Base-by-base conservation (phyloP, 2,329 filamentous ascomycete species). In the Ustulina deusta region DNA sequence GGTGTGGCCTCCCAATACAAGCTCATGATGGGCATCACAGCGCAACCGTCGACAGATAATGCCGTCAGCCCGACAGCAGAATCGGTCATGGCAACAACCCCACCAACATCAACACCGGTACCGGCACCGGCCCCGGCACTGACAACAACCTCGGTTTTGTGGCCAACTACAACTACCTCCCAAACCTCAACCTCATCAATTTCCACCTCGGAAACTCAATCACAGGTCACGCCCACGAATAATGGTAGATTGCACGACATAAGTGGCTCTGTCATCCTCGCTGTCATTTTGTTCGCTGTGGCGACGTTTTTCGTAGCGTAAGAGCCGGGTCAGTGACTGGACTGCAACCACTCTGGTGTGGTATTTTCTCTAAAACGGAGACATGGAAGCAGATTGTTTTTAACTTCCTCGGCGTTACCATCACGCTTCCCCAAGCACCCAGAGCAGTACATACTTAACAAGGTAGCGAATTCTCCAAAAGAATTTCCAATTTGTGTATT, bases 1-100 rank as follows among this genome's bases (percentile, higher is more conserved):
- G 63, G 63, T 2, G 63, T 78, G 1, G 72, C 70, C 3, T 66
- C 70, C 4, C 56, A 69, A 34, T 78, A 78, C 27, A 70, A 68
- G n/a, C 66, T 71, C 3, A 74, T 76, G n/a, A 77, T 72, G 80
- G 71, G 65, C 2, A 68, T 73, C 36, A 59, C 63, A 15, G 22
- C 48, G 20, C 62, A 27, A 51, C 59, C 63, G 3, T 44, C 55
- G 25, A 66, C 69, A 3, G 62, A 32, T 13, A 55, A 56, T n/a
- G 38, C 57, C 1, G 59, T 51, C n/a, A 63, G 54, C 9, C 9
- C 56, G 20, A 66, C 66, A 11, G 40, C 27, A 22, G 13, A 22
- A 15, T 13, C 27, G 7, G 13, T 9, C 9, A 42, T 17, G 34
- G 17, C 20, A 32, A 34, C 32, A 13, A 1, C 38, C 1, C 40